Conservation (phyloP, 371 early-diverging fungal genomes). For the Haplosporangium sp. region DNA sequence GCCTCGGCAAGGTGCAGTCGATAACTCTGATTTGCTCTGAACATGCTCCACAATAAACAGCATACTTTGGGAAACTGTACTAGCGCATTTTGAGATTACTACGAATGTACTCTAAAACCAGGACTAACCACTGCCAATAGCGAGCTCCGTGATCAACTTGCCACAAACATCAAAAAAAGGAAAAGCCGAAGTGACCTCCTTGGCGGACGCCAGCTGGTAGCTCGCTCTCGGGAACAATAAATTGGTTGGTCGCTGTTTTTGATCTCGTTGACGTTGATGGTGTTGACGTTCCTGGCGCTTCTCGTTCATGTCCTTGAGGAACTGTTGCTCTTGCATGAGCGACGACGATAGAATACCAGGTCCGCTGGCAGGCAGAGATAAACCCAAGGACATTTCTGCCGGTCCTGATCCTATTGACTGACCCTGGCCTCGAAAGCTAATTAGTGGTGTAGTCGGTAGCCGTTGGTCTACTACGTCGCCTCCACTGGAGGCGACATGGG, state of each 20-base stretch:
- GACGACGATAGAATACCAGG: slow-evolving; percentile 49
- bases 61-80: too few species aligned
- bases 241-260: slow-evolving; percentile 42
- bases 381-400: neutral
- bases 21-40: too few species aligned
- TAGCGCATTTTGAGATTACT: too few species aligned
- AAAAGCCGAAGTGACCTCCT: slow-evolving; percentile 69
- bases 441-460: neutral
- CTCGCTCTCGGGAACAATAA: slow-evolving; percentile 45
- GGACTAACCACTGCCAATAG: slow-evolving; percentile 61
- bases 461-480: neutral
- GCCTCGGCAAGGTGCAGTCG: slow-evolving; percentile 1
- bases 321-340: slow-evolving; percentile 47
- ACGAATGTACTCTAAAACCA: too few species aligned
- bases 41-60: too few species aligned
- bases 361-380: too few species aligned
- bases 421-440: neutral
- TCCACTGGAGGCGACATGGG: neutral
- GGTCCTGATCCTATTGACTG: neutral
- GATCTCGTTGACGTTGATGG: slow-evolving; percentile 41
- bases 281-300: slow-evolving; percentile 37
- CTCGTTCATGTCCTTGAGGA: slow-evolving; percentile 43
- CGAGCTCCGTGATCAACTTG: slow-evolving; percentile 93
- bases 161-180: slow-evolving; percentile 97
- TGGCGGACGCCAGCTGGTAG: slow-evolving; percentile 49